Evolutionary conservation across 148 eudicot genomes (phyloP).

Genomic region (Fallopia convolvulus): DNA sequence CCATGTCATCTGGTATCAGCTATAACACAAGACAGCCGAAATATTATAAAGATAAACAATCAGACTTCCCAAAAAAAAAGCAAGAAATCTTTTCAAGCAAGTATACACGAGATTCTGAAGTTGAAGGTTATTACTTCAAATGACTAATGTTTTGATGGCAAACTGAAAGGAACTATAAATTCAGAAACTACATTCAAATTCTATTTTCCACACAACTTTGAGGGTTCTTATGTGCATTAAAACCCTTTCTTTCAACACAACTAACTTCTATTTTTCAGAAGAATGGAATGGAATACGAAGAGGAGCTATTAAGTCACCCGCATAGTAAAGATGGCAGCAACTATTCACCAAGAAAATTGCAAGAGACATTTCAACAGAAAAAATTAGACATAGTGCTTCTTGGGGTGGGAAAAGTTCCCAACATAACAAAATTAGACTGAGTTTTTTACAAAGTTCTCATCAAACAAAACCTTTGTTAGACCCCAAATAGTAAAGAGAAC

Average conservation of each 20-base stretch:
- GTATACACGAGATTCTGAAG: not conserved
- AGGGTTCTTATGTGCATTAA: not conserved
- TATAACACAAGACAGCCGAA: slow-evolving; percentile 14
- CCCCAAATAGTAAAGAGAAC: not conserved
- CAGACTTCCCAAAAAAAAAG: not conserved
- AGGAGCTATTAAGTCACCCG: not conserved
- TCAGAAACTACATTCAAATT: too few relatives aligned
- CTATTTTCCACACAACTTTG: too few relatives aligned
- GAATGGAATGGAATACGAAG: not conserved
- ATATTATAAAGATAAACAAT: not conserved
- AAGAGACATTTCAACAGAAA: too few relatives aligned
- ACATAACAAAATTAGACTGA: too few relatives aligned
- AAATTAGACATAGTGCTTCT: too few relatives aligned
- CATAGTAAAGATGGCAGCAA: not conserved
- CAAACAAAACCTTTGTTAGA: not conserved
- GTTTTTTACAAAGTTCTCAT: not conserved
- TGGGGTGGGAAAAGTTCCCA: too few relatives aligned
- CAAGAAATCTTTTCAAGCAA: not conserved
- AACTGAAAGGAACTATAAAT: not conserved
- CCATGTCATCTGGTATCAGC: slow-evolving; percentile 99
- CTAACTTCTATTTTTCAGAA: not conserved
- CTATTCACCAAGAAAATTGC: not conserved
- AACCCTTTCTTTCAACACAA: not conserved
- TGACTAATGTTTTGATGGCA: not conserved
- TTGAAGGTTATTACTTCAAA: not conserved